Evolutionary conservation across 768 basidiomycete genomes (phyloP), one percentile per base, ranked within the genome.

Genomic region (Lentinula guzmanii): DNA sequence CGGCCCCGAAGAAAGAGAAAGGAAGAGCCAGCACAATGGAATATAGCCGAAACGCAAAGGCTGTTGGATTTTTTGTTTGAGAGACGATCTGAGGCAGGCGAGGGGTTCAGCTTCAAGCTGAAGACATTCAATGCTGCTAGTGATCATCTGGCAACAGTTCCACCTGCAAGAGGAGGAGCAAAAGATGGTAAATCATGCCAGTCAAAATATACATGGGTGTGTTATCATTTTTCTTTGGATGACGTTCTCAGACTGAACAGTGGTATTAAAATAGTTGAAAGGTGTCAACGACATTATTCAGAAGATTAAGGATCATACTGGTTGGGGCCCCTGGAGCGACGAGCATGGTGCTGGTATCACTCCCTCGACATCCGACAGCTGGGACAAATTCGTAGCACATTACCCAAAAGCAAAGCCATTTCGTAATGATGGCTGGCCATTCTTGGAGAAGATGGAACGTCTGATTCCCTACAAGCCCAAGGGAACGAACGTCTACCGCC

Each of bases 401-500:
- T 10, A 59, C 10, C 24, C 16, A n/a, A 59, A 24, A 6, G 43
- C 43, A 10, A 52, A 62, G 64, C 33, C 52, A 5, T 61, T 61
- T 48, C 50, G 41, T 10, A 61, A 61, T 28, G 15, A 52, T 16
- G 60, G 60, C 10, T 61, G 60, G 60, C 50, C 37, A 35, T 46
- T 37, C 18, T 42, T 52, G 18, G 11, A 52, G 9, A 18, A 42
- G 16, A 42, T 61, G 51, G 58, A 59, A 8, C 24, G 6, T 4
- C 9, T 35, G 18, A 59, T 50, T 11, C 46, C 58, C 16, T 50
- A 57, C 35, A 41, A 18, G 9, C 18, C 43, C 6, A 59, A 59
- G 45, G 41, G 58, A 5, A 46, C 58, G 3, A 48, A 59, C n/a
- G 46, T 59, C 46, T 43, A 31, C 31, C 18, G 58, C 4, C 58